Evolutionary conservation across 208 protist genomes (phyloP).

Genomic region (Acanthamoeba culbertsoni): DNA sequence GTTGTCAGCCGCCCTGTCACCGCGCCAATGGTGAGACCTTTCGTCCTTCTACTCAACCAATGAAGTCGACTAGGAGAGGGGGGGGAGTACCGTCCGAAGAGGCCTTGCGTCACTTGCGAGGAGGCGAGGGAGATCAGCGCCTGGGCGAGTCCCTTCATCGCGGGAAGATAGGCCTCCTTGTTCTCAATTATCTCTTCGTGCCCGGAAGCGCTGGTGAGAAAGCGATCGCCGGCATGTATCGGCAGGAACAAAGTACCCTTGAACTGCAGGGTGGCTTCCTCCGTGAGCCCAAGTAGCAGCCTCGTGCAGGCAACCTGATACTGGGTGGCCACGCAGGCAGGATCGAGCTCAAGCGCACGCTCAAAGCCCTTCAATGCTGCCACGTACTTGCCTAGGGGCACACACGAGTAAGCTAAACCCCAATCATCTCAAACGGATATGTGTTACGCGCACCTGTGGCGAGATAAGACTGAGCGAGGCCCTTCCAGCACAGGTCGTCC

Average conservation of each 20-base stretch:
- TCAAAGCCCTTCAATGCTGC: conserved; percentile 47
- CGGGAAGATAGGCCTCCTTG: neutral
- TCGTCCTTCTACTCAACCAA: neutral
- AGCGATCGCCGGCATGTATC: neutral
- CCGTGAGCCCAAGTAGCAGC: neutral
- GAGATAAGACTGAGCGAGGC: neutral
- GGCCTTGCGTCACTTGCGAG: neutral
- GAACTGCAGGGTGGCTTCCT: conserved; percentile 14
- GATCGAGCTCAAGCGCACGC: conserved; percentile 9
- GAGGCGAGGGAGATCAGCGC: neutral
- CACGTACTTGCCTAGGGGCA: conserved; percentile 11
- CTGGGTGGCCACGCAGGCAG: neutral
- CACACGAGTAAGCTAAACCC: neutral
- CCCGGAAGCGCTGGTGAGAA: neutral
- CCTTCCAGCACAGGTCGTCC: conserved; percentile 51
- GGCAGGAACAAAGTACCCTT: neutral
- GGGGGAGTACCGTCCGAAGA: neutral
- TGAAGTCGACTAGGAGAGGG: neutral
- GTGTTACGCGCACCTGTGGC: neutral
- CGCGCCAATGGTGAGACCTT: neutral
- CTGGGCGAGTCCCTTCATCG: conserved; percentile 35
- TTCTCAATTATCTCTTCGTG: neutral
- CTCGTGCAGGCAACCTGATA: conserved; percentile 17
- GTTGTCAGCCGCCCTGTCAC: neutral
- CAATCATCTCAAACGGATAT: neutral